Evolutionary conservation across 768 basidiomycete species (phyloP), one percentile per base, ranked within the genome.

Genomic region (Austroboletus eburneus): DNA sequence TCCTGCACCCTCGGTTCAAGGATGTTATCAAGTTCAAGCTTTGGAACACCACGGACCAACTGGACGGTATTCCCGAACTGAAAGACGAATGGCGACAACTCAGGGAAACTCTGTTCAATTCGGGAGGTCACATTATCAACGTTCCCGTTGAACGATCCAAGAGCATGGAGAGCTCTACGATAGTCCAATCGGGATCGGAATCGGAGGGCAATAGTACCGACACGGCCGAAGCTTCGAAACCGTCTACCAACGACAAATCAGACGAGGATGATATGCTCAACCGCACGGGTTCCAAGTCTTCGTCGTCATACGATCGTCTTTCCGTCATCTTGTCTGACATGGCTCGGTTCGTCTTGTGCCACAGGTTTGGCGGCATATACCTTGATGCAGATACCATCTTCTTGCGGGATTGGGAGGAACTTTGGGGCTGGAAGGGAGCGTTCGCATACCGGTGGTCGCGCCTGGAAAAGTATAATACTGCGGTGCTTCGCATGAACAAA

Each of bases 21-120:
- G 88, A 92, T 50, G 80, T 91, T 35, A 86, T 99, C 63, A 83
- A 89, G 64, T 99, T 99, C 75, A 91, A 87, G 64, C 75, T 97
- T 54, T 99, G 95, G 95, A 98, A 98, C 64, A 97, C 95, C 25
- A 97, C 94, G 1, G 94, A 95, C 57, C 94, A 97, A 59, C 73
- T 98, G 39, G 95, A 98, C 57, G 87, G 87, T 29, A 74, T 95
- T 3, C 84, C 88, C 0, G 95, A 99, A 65, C 71, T 98, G 36
- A 83, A 82, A 57, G 80, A 90, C 41, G 90, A 94, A 62, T 99
- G 95, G 95, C 75, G 95, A 44, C 73, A 74, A 17, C 77, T 87
- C 58, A 69, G 60, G 37, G 79, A 79, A 43, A 82, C 83, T 32
- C 70, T 96, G 8, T 96, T 97, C 75, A 94, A 93, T 63, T 91